Percentiles rank a stretch among this genome's conserved stretches.
Evolutionary conservation across 768 basidiomycete genomes (phyloP).

Genomic region (Leccinum boreale): DNA sequence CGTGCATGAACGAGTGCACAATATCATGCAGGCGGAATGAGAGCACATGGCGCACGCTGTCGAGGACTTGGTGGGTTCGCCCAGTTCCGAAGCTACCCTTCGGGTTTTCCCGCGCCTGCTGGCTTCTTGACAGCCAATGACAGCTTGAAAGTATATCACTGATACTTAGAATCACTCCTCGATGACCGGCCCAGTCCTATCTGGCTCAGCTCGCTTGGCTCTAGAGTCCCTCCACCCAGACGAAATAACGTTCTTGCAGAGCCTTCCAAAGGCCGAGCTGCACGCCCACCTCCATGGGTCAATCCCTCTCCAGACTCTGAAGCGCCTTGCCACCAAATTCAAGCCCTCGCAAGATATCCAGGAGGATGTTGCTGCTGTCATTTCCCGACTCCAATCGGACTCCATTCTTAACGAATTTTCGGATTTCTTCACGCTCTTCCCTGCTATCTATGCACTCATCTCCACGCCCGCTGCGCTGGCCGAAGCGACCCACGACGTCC

Average conservation of each 20-base stretch:
- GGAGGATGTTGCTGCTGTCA: conserved; percentile 42
- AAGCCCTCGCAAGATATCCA: conserved; percentile 20
- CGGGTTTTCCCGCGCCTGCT: too few species aligned
- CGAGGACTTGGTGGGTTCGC: too few species aligned
- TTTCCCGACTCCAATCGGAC: conserved; percentile 39
- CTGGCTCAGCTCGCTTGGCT: conserved; percentile 44
- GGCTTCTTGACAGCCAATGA: too few species aligned
- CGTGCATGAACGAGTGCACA: too few species aligned
- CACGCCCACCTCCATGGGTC: conserved; percentile 87
- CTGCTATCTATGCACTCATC: conserved; percentile 76
- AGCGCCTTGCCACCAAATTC: conserved; percentile 54
- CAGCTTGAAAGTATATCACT: too few species aligned
- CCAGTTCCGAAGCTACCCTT: too few species aligned
- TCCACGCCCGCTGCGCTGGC: conserved; percentile 53
- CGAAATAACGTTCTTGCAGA: conserved; percentile 58
- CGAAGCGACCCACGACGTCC: conserved; percentile 60
- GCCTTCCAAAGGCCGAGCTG: conserved; percentile 77
- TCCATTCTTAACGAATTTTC: conserved; percentile 48
- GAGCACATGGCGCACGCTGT: too few species aligned
- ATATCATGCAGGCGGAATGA: too few species aligned
- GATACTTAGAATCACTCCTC: too few species aligned
- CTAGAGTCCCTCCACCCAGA: conserved; percentile 46
- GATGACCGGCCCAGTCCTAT: conserved; percentile 1
- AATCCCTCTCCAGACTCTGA: conserved; percentile 64
- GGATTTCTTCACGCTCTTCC: conserved; percentile 75